phyloP scores from a whole-genome alignment of 148 eudicot species.

The Vaccinium vitisidaea region DNA sequence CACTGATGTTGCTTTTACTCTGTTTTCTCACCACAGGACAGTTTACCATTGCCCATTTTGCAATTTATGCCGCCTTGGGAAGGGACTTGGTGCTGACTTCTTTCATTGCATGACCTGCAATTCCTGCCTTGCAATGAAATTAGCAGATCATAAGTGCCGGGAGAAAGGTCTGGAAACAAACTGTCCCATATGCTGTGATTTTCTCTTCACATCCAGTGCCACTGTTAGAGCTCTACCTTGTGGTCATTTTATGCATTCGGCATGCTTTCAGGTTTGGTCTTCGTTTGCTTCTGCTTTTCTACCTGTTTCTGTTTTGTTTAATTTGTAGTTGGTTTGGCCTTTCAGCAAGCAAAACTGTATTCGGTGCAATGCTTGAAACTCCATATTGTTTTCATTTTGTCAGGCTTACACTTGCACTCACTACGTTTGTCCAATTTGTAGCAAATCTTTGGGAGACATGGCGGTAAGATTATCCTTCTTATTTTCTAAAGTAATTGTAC shows the following conservation, averaged over 20 bases:
- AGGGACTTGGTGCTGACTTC: constrained; percentile 83
- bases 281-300: not conserved
- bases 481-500: constrained; percentile 42
- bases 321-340: not conserved
- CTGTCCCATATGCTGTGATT: constrained; percentile 95
- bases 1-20: constrained; percentile 9
- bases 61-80: constrained; percentile 90
- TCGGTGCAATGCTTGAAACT: constrained; percentile 91
- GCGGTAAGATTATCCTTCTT: constrained; percentile 50
- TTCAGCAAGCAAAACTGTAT: constrained; percentile 54
- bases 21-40: constrained; percentile 40
- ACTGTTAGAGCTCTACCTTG: constrained; percentile 81
- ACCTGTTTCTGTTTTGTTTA: constrained; percentile 27
- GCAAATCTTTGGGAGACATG: constrained; percentile 97
- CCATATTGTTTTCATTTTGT: constrained; percentile 52
- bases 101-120: constrained; percentile 96
- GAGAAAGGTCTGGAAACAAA: constrained; percentile 91
- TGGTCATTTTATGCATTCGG: constrained; percentile 96
- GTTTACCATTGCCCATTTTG: constrained; percentile 90
- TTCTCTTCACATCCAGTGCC: constrained; percentile 87
- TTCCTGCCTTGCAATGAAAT: constrained; percentile 68
- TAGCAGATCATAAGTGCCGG: constrained; percentile 80
- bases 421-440: constrained; percentile 85
- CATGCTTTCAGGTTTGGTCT: constrained; percentile 66
- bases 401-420: constrained; percentile 86